phyloP scores from a whole-genome alignment of 2,329 filamentous ascomycete species.

The Celoporthe dispersa region DNA sequence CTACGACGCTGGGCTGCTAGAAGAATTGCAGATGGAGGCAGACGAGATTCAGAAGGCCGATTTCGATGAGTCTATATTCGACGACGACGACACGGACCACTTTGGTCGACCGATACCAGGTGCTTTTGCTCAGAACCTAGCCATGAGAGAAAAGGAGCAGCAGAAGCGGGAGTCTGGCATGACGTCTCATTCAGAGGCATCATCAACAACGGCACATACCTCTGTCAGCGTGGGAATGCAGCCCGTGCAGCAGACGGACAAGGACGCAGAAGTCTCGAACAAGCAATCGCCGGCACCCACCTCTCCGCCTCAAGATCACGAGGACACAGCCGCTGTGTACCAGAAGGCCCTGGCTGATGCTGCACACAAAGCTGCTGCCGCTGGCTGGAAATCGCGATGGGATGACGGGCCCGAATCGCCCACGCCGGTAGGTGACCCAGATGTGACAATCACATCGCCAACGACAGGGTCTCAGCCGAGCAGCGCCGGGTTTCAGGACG shows the following conservation, averaged over 20 bases:
- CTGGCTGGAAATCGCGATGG: constrained; percentile 50
- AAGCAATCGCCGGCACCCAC: constrained; percentile 26
- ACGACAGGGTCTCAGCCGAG: constrained; percentile 37
- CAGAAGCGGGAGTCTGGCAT: constrained; percentile 53
- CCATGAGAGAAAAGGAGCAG: constrained; percentile 44
- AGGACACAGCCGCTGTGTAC: constrained; percentile 63
- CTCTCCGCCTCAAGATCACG: constrained; percentile 34
- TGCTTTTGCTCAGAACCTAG: constrained; percentile 59
- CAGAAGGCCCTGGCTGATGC: constrained; percentile 85
- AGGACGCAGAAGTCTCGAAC: constrained; percentile 22
- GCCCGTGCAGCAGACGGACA: constrained; percentile 31
- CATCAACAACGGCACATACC: constrained; percentile 59
- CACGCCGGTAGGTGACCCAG: constrained; percentile 36
- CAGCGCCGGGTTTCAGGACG: constrained; percentile 34
- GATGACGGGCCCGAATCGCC: constrained; percentile 70
- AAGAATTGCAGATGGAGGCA: constrained; percentile 51
- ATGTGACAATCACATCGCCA: constrained; percentile 43
- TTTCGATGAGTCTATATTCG: constrained; percentile 77
- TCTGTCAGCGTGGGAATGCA: constrained; percentile 47
- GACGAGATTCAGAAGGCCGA: constrained; percentile 57
- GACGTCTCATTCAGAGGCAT: constrained; percentile 51
- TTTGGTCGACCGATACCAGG: constrained; percentile 65
- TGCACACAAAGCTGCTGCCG: constrained; percentile 74
- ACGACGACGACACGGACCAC: constrained; percentile 66
- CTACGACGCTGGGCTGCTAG: constrained; percentile 65